Conservation (phyloP, 2,329 filamentous ascomycete genomes). For the Elsinoe ampelina region DNA sequence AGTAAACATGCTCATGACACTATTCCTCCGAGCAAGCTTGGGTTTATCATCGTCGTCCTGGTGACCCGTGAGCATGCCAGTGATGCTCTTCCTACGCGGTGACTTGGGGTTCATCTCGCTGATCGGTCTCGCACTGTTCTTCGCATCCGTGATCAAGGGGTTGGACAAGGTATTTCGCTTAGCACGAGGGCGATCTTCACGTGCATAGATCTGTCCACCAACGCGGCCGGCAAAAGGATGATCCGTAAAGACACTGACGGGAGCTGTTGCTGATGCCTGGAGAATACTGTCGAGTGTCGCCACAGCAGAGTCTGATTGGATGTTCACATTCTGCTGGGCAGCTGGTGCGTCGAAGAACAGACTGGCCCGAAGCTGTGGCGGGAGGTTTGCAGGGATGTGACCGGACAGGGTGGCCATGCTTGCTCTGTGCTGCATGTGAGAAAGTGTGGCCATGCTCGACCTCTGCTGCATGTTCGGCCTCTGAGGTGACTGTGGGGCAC, state of each 20-base stretch:
- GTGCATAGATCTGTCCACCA: slow-evolving; percentile 64
- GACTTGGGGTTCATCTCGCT: neutral
- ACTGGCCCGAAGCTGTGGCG: slow-evolving; percentile 80
- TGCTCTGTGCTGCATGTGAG: slow-evolving; percentile 19
- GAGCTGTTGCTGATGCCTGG: slow-evolving; percentile 77
- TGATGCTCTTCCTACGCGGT: neutral
- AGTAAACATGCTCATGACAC: slow-evolving; percentile 26
- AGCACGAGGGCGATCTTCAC: slow-evolving; percentile 22
- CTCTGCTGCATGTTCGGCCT: slow-evolving; percentile 11
- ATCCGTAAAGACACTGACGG: slow-evolving; percentile 84
- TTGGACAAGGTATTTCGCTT: slow-evolving; percentile 18
- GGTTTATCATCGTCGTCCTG: neutral
- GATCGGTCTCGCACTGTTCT: neutral
- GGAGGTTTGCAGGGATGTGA: slow-evolving; percentile 46
- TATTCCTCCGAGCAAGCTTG: slow-evolving; percentile 18
- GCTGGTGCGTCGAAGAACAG: slow-evolving; percentile 65
- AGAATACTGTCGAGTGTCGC: slow-evolving; percentile 85
- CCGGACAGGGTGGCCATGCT: slow-evolving; percentile 28
- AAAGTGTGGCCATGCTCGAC: neutral
- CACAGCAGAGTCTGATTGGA: slow-evolving; percentile 70
- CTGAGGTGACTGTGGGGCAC: neutral
- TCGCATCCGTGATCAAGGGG: slow-evolving; percentile 17
- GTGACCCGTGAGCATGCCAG: slow-evolving; percentile 1
- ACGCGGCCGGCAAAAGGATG: slow-evolving; percentile 72
- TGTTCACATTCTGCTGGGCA: slow-evolving; percentile 43